These are phyloP conservation scores for Phytopythium vexans DNA, from an alignment of 352 stramenopile genomes.

Conservation along the genomic window DNA sequence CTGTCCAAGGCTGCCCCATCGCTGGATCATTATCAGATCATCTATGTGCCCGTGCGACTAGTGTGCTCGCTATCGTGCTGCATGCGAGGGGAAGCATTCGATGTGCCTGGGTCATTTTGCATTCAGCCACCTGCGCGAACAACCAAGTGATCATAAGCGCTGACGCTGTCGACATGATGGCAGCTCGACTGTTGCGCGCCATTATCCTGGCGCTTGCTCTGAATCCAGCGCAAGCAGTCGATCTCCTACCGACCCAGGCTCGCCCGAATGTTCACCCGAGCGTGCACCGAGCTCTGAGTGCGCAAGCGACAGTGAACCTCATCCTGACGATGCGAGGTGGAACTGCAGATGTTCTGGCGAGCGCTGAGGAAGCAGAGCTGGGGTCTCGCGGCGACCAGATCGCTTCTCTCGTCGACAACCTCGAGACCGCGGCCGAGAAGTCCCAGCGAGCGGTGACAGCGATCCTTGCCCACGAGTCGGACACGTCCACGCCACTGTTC, in stretches of 20 bases:
- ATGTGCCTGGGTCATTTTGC: too few relatives aligned
- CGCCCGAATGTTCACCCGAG: conserved; percentile 11
- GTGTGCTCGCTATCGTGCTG: too few relatives aligned
- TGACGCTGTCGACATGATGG: too few relatives aligned
- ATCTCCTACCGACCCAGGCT: background rate
- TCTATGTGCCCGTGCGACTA: background rate
- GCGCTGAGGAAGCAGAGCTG: conserved; percentile 5
- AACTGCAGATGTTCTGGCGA: conserved; percentile 9
- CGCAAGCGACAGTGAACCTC: conserved; percentile 22
- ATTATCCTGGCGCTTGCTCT: background rate
- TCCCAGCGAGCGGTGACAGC: conserved; percentile 9
- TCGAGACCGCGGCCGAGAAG: conserved; percentile 10
- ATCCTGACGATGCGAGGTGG: conserved; percentile 24
- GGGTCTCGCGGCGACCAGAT: conserved; percentile 16
- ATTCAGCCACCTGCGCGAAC: too few relatives aligned
- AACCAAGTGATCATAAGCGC: too few relatives aligned
- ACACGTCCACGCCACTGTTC: conserved; percentile 3
- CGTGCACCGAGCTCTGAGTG: conserved; percentile 18
- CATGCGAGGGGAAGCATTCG: too few relatives aligned
- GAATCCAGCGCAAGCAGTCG: background rate
- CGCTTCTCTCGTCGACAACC: conserved; percentile 12
- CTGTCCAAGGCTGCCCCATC: too few relatives aligned
- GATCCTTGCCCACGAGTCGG: conserved; percentile 14
- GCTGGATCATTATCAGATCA: background rate
- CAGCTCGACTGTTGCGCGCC: too few relatives aligned